Percentiles rank a stretch among this genome's conserved stretches.
Evolutionary conservation across 306 rosid species (phyloP).

Genomic region (Prinsepia uniflora): DNA sequence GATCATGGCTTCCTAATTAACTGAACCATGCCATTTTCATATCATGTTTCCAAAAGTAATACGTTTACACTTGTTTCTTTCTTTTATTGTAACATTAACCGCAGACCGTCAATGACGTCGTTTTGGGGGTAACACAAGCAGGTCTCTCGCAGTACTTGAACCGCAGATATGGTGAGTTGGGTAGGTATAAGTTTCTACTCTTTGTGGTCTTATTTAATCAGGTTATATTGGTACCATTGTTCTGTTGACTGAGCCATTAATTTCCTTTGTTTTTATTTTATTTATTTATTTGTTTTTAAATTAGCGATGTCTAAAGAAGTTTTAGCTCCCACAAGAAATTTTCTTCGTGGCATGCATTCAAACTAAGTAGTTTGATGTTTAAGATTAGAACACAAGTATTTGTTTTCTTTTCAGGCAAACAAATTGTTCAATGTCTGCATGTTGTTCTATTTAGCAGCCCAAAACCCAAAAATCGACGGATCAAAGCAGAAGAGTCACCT

Average conservation of each 20-base stretch:
- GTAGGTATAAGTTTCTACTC: not conserved
- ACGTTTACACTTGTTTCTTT: not conserved
- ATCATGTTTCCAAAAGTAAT: not conserved
- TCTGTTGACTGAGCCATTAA: not conserved
- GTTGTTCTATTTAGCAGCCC: constrained; percentile 9
- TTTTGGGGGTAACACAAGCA: constrained; percentile 64
- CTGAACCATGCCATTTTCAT: not conserved
- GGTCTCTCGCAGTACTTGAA: constrained; percentile 46
- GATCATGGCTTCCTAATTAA: not conserved
- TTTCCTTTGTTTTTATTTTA: not conserved
- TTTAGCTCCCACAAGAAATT: not conserved
- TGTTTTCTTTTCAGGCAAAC: not conserved
- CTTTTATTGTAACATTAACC: constrained; percentile 12
- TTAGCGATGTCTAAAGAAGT: not conserved
- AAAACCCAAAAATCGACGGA: constrained; percentile 14
- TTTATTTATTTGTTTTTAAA: not conserved
- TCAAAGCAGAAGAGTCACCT: constrained; percentile 18
- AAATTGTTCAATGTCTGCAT: not conserved
- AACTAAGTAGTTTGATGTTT: not conserved
- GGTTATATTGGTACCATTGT: not conserved
- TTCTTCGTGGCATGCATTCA: not conserved
- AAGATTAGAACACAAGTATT: not conserved
- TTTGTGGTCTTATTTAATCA: not conserved
- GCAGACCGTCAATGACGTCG: constrained; percentile 69
- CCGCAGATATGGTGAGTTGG: constrained; percentile 39